Evolutionary conservation across 2,329 filamentous ascomycete genomes (phyloP), one percentile per base, ranked within the genome.

Genomic region (Verticillium dahliae): DNA sequence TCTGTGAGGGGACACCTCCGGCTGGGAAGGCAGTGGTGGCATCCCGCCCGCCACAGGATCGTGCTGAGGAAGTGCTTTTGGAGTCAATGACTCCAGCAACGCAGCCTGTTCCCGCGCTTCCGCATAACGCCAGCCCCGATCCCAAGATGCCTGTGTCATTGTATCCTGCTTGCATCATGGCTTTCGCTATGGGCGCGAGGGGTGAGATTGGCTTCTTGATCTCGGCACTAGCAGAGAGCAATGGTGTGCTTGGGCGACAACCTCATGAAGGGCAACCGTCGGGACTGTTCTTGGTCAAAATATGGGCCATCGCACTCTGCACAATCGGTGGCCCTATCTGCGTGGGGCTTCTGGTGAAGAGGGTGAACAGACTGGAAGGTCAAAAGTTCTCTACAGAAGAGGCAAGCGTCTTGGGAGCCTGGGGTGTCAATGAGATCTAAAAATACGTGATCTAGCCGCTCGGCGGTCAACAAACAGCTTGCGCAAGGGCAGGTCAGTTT

Each of bases 121-220:
- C 55, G 7, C n/a, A 59, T 13, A 65, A 58, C 65, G 62, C 65
- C 50, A 18, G 6, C 50, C 45, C 67, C 14, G 57, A 65, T 1
- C 69, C 75, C 6, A 68, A 75, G 0, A 85, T 82, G 57, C 83
- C 86, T 0, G 72, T 81, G 3, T 91, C 88, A 0, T 74, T 90
- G 1, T 88, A 91, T 64, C 89, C 90, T 0, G 81, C 86, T 0
- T 78, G 82, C 0, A 85, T 93, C 2, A 74, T 93, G 0, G 87
- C 87, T 0, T 77, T 82, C 18, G 81, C 78, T 2, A 94, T 94
- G 90, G 83, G 89, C 0, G 85, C 90, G 0, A 80, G 90, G n/a
- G 90, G 90, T 0, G 90, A 95, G 70, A 91, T 94, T 38, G 90
- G 90, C 0, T 92, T 92, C 64, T 72, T 94, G 54, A 91, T 95